Conservation (phyloP, 1,139 yeast genomes). For the Candida smagusa region DNA sequence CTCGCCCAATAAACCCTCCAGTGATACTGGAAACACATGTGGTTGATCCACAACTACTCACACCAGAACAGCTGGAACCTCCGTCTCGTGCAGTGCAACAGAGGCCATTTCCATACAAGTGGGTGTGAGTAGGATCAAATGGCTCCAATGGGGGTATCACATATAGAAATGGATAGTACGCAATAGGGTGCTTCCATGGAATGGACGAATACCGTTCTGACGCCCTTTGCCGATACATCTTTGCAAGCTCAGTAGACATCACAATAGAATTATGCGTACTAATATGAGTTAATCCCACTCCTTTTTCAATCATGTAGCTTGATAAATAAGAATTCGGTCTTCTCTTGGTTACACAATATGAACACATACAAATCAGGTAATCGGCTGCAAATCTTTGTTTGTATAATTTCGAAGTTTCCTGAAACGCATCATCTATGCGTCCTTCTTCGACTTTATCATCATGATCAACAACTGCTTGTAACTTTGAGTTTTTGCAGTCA, state of each 20-base stretch:
- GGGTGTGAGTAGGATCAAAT: neutral
- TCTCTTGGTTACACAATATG: conserved; percentile 19
- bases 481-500: conserved; percentile 13
- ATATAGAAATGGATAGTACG: conserved; percentile 1
- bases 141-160: conserved; percentile 1
- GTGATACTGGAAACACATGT: no score
- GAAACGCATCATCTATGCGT: conserved; percentile 18
- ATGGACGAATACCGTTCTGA: no score
- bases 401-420: conserved; percentile 19
- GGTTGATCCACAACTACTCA: neutral
- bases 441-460: conserved; percentile 27
- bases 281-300: conserved; percentile 16
- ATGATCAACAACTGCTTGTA: conserved; percentile 20
- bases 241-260: conserved; percentile 9
- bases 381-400: conserved; percentile 16
- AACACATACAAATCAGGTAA: conserved; percentile 27
- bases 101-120: conserved; percentile 1
- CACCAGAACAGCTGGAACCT: neutral
- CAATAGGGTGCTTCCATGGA: neutral
- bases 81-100: conserved; percentile 1
- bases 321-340: conserved; percentile 6
- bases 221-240: neutral
- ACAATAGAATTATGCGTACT: conserved; percentile 16
- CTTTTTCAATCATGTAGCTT: conserved; percentile 6
- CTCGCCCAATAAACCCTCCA: no score